Conservation (phyloP, 2,329 filamentous ascomycete species). For the Colletotrichum eleusines region DNA sequence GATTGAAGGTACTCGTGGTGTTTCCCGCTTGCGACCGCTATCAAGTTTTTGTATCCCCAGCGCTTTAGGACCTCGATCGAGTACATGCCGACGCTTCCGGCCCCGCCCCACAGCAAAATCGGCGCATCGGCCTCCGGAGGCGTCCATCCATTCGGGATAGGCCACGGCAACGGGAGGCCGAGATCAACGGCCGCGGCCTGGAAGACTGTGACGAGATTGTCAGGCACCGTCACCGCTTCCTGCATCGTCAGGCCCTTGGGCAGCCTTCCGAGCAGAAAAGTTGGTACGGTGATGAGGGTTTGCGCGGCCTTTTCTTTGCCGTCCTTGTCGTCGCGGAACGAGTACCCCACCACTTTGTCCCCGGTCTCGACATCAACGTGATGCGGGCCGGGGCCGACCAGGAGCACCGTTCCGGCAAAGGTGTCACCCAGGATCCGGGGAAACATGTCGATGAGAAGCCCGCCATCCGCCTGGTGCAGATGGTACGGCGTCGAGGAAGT, state of each 20-base stretch:
- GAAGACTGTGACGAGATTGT: constrained; percentile 71
- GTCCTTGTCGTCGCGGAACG: constrained; percentile 58
- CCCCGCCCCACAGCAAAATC: constrained; percentile 65
- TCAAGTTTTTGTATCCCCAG: constrained; percentile 65
- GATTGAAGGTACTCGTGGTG: constrained; percentile 59
- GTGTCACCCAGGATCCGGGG: constrained; percentile 65
- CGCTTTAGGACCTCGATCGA: constrained; percentile 62
- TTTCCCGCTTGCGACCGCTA: constrained; percentile 59
- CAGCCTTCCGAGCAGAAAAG: constrained; percentile 61
- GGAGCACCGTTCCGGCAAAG: constrained; percentile 64
- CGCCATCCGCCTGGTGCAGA: constrained; percentile 71
- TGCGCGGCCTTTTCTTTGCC: constrained; percentile 65
- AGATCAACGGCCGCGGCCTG: constrained; percentile 65
- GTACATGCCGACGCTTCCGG: constrained; percentile 64
- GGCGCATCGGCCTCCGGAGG: constrained; percentile 52
- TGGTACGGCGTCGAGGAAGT: constrained; percentile 72
- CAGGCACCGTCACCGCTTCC: constrained; percentile 65
- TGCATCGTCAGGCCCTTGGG: constrained; percentile 55
- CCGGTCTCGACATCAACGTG: constrained; percentile 59
- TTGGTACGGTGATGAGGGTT: constrained; percentile 64
- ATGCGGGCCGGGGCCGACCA: constrained; percentile 55
- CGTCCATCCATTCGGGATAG: constrained; percentile 58
- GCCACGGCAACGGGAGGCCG: constrained; percentile 67
- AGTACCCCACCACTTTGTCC: constrained; percentile 68
- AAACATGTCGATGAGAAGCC: constrained; percentile 61